Conservation (phyloP, 1,284 basidiomycete species). For the Chalciporus sp. region DNA sequence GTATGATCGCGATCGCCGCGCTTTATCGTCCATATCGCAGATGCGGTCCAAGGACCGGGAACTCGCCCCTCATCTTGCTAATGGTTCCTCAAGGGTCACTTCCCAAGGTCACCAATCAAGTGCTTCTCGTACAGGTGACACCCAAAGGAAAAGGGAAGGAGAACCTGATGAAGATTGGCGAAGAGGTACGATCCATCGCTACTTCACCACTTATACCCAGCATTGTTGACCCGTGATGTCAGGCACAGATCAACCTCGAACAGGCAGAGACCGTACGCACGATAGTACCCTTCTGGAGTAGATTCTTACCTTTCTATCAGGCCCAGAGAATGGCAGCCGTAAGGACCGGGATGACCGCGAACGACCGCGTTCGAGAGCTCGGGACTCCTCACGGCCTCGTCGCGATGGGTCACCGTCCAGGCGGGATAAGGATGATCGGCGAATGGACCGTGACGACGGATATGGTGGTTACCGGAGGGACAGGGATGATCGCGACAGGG, state of each 20-base stretch:
- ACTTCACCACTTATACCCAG: neutral
- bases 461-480: conserved; percentile 30
- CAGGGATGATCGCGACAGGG: conserved; percentile 40
- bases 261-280: conserved; percentile 60
- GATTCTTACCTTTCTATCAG: conserved; percentile 31
- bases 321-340: conserved; percentile 49
- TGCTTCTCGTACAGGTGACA: conserved; percentile 53
- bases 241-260: conserved; percentile 55
- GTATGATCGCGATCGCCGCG: conserved; percentile 79
- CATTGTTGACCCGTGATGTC: conserved; percentile 5
- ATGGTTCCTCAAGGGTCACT: conserved; percentile 42
- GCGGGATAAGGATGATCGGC: conserved; percentile 45
- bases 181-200: conserved; percentile 54
- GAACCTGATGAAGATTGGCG: conserved; percentile 81
- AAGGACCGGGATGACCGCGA: conserved; percentile 62
- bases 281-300: conserved; percentile 3
- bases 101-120: conserved; percentile 44
- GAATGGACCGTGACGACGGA: conserved; percentile 37
- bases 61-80: conserved; percentile 59
- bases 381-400: conserved; percentile 60
- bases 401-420: conserved; percentile 57
- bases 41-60: conserved; percentile 71
- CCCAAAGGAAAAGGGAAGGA: conserved; percentile 64
- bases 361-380: conserved; percentile 58
- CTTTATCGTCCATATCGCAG: conserved; percentile 46